phyloP scores from a whole-genome alignment of 441 rosid genomes.

The Eugenia klotzschiana region DNA sequence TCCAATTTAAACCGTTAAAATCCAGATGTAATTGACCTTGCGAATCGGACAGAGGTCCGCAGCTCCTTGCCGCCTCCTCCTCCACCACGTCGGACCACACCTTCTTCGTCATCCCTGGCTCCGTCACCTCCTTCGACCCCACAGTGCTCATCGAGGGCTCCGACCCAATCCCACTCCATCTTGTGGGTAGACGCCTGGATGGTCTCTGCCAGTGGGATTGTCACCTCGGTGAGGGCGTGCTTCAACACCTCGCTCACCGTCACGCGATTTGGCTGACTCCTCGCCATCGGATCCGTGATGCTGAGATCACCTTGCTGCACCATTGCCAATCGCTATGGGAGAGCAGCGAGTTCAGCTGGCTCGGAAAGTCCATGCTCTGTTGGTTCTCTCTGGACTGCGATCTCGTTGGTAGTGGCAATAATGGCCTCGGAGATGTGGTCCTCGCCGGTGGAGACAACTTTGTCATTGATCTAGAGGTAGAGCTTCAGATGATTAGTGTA shows the following conservation, averaged over 20 bases:
- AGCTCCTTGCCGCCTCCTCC: conserved; percentile 40
- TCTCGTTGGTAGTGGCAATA: no score
- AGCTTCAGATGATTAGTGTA: no score
- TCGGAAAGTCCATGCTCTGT: conserved; percentile 64
- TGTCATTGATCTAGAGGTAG: no score
- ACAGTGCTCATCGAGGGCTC: conserved; percentile 40
- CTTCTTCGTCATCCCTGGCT: conserved; percentile 36
- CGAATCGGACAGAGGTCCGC: conserved; percentile 62
- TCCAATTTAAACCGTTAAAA: no score
- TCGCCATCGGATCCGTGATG: conserved; percentile 1
- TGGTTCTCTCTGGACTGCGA: conserved; percentile 30
- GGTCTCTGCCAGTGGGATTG: conserved; percentile 32
- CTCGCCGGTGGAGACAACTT: no score
- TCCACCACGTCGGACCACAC: background rate
- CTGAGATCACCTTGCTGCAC: background rate
- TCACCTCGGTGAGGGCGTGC: conserved; percentile 47
- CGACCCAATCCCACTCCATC: conserved; percentile 15
- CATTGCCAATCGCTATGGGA: conserved; percentile 58
- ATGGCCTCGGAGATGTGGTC: no score
- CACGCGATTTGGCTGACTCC: conserved; percentile 6
- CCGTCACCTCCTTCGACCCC: conserved; percentile 17
- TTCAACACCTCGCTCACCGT: conserved; percentile 50
- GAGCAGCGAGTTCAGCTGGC: conserved; percentile 47
- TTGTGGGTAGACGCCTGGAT: conserved; percentile 56
- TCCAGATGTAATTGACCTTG: background rate